Conservation (phyloP, 257 asterid genomes). For the Solanum piurae region DNA sequence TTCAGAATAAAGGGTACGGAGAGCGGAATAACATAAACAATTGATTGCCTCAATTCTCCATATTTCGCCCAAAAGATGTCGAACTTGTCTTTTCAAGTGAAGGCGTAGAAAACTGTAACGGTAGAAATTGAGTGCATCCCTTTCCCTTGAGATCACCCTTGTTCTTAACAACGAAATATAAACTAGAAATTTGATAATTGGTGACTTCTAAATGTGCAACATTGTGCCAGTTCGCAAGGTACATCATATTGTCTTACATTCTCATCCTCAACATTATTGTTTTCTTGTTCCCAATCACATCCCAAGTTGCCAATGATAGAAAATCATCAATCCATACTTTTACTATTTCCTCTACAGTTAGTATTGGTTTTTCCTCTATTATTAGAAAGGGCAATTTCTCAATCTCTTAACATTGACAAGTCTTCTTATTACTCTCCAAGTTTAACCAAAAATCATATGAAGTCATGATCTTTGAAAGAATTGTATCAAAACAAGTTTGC, state of each 20-base stretch:
- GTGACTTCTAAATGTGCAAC: not conserved
- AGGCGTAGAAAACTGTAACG: not conserved
- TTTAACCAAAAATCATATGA: not conserved
- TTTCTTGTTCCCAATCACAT: not conserved
- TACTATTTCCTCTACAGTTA: not conserved
- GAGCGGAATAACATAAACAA: not conserved
- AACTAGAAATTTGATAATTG: not conserved
- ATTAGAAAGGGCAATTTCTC: not conserved
- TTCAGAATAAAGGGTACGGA: not conserved
- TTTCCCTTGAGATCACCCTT: not conserved
- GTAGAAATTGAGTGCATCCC: not conserved
- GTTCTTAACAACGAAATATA: not conserved
- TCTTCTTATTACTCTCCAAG: not conserved
- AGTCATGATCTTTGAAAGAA: not conserved
- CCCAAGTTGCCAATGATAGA: not conserved
- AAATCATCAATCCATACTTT: not conserved
- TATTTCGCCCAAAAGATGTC: not conserved
- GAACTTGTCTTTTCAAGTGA: not conserved
- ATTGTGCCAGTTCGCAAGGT: not conserved
- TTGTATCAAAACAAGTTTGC: not conserved
- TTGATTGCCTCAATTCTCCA: not conserved
- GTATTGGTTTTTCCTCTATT: not conserved
- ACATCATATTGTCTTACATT: not conserved
- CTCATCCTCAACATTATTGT: not conserved
- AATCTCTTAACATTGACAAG: not conserved